These are phyloP conservation scores for Phytopythium boreale DNA, from an alignment of 352 stramenopile genomes.

Conservation along the genomic window DNA sequence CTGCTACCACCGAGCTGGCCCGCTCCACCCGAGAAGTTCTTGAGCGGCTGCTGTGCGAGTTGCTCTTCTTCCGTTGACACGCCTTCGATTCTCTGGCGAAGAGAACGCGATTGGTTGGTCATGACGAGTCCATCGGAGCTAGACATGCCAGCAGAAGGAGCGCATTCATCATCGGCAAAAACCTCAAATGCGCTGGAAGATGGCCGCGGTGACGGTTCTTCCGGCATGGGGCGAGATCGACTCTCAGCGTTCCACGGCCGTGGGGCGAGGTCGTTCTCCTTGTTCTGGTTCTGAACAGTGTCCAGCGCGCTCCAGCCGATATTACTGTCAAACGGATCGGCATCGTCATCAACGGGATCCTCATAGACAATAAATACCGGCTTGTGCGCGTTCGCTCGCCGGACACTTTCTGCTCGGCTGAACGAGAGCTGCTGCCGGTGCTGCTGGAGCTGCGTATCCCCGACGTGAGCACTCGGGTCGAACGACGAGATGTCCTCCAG, in stretches of 20 bases:
- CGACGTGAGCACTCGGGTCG: slow-evolving; percentile 34
- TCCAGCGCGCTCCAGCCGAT: slow-evolving; percentile 68
- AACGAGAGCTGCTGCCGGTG: slow-evolving; percentile 65
- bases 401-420: slow-evolving; percentile 47
- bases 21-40: slow-evolving; percentile 48
- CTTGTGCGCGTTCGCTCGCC: slow-evolving; percentile 66
- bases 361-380: slow-evolving; percentile 85
- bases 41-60: slow-evolving; percentile 68
- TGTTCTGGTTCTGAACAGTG: slow-evolving; percentile 70
- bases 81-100: slow-evolving; percentile 72
- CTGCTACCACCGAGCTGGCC: slow-evolving; percentile 5
- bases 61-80: slow-evolving; percentile 72
- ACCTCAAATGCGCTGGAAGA: slow-evolving; percentile 50
- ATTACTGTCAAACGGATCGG: slow-evolving; percentile 58
- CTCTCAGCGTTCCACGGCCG: slow-evolving; percentile 39
- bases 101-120: slow-evolving; percentile 54
- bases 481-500: slow-evolving; percentile 61
- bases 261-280: slow-evolving; percentile 64
- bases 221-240: not conserved
- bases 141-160: slow-evolving; percentile 19
- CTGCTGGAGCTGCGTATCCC: slow-evolving; percentile 51
- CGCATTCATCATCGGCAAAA: slow-evolving; percentile 76
- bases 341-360: slow-evolving; percentile 46
- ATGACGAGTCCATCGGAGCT: slow-evolving; percentile 22
- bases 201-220: not conserved